phyloP scores from a whole-genome alignment of 805 yeast species.

The Starmera quercuum region DNA sequence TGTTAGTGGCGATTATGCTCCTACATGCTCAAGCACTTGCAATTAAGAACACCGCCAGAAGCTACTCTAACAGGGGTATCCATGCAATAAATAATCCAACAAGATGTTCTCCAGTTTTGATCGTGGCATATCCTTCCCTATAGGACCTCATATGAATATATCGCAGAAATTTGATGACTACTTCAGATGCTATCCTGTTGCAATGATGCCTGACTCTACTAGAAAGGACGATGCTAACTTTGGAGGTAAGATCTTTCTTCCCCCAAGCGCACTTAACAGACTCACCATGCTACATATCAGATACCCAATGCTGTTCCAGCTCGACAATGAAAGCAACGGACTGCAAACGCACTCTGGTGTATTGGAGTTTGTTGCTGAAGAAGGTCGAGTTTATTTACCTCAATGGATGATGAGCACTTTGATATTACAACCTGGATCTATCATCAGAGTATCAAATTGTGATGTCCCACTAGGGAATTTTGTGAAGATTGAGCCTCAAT shows the following conservation, averaged over 20 bases:
- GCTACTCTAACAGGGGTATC: too few relatives aligned
- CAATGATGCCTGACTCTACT: conserved; percentile 69
- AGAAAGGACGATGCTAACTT: conserved; percentile 74
- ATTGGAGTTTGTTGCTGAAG: conserved; percentile 92
- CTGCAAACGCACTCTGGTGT: conserved; percentile 85
- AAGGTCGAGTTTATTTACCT: conserved; percentile 91
- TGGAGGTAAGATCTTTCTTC: conserved; percentile 94
- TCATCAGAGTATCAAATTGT: conserved; percentile 65
- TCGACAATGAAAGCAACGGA: conserved; percentile 57
- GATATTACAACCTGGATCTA: conserved; percentile 66
- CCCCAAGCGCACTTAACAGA: conserved; percentile 86
- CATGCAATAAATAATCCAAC: too few relatives aligned
- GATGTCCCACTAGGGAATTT: conserved; percentile 82
- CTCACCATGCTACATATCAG: conserved; percentile 85
- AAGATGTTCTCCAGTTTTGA: conserved; percentile 32
- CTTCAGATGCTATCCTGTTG: conserved; percentile 87
- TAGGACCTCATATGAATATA: conserved; percentile 20
- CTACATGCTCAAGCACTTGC: too few relatives aligned
- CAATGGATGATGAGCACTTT: conserved; percentile 93
- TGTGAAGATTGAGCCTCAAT: conserved; percentile 93
- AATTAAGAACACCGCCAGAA: too few relatives aligned
- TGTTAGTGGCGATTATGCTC: too few relatives aligned
- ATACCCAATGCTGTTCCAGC: conserved; percentile 91
- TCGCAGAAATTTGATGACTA: conserved; percentile 68
- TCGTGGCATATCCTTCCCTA: conserved; percentile 14